Percentiles rank a stretch among this genome's conserved stretches.
phyloP scores from a whole-genome alignment of 495 filamentous ascomycete genomes.

The Aspergillus heteromorphus region DNA sequence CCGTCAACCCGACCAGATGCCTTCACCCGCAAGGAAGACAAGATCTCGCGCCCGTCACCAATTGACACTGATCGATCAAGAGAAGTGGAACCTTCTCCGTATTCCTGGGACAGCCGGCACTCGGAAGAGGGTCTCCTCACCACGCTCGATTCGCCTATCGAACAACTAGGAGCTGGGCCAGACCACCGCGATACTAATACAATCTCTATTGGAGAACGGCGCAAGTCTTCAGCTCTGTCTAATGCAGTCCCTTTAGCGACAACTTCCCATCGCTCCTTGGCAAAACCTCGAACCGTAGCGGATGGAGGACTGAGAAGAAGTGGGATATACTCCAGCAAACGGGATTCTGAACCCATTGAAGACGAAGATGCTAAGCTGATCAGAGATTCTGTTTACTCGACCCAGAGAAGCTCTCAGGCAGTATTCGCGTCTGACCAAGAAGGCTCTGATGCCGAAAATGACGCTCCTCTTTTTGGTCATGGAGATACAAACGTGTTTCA shows the following conservation, averaged over 20 bases:
- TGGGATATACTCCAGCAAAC: conserved; percentile 39
- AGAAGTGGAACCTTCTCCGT: conserved; percentile 53
- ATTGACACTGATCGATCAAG: conserved; percentile 53
- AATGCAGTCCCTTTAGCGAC: conserved; percentile 23
- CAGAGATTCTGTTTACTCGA: conserved; percentile 50
- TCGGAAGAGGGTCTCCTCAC: conserved; percentile 58
- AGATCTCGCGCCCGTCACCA: conserved; percentile 41
- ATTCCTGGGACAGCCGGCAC: conserved; percentile 64
- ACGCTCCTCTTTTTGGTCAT: conserved; percentile 45
- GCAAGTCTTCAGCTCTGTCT: conserved; percentile 21
- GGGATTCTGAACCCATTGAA: conserved; percentile 43
- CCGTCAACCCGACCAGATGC: conserved; percentile 13
- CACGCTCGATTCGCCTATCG: conserved; percentile 16
- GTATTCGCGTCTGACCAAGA: conserved; percentile 21
- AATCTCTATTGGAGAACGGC: conserved; percentile 7
- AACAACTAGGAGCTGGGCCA: not conserved
- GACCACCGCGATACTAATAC: not conserved
- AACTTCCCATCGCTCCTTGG: conserved; percentile 35
- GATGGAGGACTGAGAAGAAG: conserved; percentile 45
- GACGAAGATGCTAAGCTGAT: conserved; percentile 68
- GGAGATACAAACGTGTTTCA: conserved; percentile 13
- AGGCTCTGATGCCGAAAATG: conserved; percentile 31
- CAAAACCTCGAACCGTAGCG: conserved; percentile 22
- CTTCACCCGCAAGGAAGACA: conserved; percentile 19
- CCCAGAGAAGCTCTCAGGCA: conserved; percentile 30